phyloP scores from a whole-genome alignment of 2,329 filamentous ascomycete genomes.

The Aureobasidium melanogenum region DNA sequence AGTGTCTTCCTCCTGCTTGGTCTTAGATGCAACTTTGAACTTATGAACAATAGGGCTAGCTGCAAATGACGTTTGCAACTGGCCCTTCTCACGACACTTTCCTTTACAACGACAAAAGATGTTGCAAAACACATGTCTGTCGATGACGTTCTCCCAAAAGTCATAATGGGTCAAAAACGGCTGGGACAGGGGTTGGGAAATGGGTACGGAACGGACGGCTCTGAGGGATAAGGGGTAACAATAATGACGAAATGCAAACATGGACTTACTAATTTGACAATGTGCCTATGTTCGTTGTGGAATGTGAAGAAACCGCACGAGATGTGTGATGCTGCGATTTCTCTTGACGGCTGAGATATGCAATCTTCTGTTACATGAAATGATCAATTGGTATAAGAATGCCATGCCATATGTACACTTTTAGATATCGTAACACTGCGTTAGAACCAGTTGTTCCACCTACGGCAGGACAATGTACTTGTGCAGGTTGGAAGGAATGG shows the following conservation, averaged over 20 bases:
- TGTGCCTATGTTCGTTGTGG: not conserved
- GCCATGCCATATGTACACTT: not conserved
- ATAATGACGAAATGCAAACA: not conserved
- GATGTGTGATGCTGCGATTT: not conserved
- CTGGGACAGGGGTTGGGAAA: not conserved
- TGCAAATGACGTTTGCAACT: slow-evolving; percentile 3
- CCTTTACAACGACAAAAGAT: not conserved
- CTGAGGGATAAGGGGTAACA: not conserved
- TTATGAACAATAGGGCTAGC: not conserved
- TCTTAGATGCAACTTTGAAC: not conserved
- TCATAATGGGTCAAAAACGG: not conserved
- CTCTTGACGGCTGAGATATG: not conserved
- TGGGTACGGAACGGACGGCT: not conserved
- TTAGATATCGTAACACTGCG: not conserved
- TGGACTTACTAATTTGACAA: not conserved
- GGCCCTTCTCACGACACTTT: not conserved
- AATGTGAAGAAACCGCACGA: not conserved
- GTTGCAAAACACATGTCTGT: not conserved
- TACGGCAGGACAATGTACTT: slow-evolving; percentile 92
- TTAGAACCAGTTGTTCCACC: not conserved
- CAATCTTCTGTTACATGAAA: not conserved
- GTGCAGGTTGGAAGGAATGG: slow-evolving; percentile 75
- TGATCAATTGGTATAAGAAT: not conserved
- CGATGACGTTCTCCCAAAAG: not conserved
- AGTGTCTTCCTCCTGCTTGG: slow-evolving; percentile 10